Evolutionary conservation across 345 rosid species (phyloP).

Genomic region (Boechera divaricarpa): DNA sequence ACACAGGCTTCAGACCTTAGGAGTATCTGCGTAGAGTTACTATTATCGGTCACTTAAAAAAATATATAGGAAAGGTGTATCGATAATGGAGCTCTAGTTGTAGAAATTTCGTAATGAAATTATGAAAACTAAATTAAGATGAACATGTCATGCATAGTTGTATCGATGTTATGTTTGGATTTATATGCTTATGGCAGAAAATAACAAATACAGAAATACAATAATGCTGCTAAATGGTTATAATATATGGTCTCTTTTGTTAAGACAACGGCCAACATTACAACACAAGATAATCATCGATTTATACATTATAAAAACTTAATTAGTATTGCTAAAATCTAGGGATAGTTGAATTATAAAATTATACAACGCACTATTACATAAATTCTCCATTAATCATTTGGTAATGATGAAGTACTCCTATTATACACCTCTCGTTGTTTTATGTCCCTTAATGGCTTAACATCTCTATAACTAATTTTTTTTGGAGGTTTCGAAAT

Average conservation of each 20-base stretch:
- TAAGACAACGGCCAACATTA: conserved; percentile 40
- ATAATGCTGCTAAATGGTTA: conserved; percentile 25
- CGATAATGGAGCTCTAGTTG: conserved; percentile 2
- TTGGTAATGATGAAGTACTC: conserved; percentile 15
- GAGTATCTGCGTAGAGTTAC: not conserved
- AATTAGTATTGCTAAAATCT: conserved; percentile 39
- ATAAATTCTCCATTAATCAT: conserved; percentile 38
- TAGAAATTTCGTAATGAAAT: not conserved
- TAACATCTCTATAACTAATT: not conserved
- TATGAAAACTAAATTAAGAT: not conserved
- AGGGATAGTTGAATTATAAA: conserved; percentile 43
- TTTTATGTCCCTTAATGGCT: not conserved
- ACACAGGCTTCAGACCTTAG: not conserved
- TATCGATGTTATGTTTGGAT: conserved; percentile 29
- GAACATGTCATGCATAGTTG: conserved; percentile 23
- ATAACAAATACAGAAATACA: conserved; percentile 14
- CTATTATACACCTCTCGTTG: not conserved
- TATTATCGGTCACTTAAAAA: not conserved
- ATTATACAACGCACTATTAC: conserved; percentile 22
- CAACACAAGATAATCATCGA: conserved; percentile 30
- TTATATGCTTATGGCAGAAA: conserved; percentile 21
- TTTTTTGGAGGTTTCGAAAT: not conserved
- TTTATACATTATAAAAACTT: conserved; percentile 14
- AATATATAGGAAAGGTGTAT: not conserved
- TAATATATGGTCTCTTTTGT: conserved; percentile 15